Evolutionary conservation across 1,139 yeast species (phyloP).

Genomic region (Debaryomycetaceae sp.): DNA sequence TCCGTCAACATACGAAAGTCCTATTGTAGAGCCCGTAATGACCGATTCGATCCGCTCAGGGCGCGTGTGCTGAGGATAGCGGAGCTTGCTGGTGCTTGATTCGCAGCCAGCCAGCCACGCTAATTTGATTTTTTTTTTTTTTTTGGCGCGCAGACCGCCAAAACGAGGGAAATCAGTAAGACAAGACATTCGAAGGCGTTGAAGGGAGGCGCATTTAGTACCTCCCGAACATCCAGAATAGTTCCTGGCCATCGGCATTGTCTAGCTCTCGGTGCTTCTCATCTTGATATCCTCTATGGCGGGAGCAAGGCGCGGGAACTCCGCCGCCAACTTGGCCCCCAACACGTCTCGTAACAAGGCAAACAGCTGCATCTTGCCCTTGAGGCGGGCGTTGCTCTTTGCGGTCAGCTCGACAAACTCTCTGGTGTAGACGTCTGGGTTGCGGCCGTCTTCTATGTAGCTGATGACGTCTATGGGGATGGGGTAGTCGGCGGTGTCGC

Average conservation of each 20-base stretch:
- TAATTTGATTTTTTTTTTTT: too few relatives aligned
- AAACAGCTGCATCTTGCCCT: constrained; percentile 74
- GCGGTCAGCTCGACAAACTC: constrained; percentile 93
- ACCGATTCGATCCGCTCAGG: too few relatives aligned
- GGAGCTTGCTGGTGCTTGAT: too few relatives aligned
- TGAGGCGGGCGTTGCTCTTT: constrained; percentile 78
- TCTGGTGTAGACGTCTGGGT: constrained; percentile 94
- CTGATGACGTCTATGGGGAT: constrained; percentile 76
- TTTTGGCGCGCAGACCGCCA: too few relatives aligned
- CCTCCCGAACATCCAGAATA: background rate
- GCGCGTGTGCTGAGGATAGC: too few relatives aligned
- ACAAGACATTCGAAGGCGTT: background rate
- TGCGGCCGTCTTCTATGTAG: constrained; percentile 91
- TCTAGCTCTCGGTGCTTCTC: constrained; percentile 14
- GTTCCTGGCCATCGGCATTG: too few relatives aligned
- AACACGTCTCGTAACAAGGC: constrained; percentile 56
- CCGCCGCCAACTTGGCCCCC: constrained; percentile 63
- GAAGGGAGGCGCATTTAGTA: background rate
- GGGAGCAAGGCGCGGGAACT: constrained; percentile 67
- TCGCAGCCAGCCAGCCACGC: too few relatives aligned
- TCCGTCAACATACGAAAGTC: too few relatives aligned
- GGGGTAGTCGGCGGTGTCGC: constrained; percentile 35
- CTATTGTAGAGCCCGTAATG: too few relatives aligned
- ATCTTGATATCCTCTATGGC: constrained; percentile 33
- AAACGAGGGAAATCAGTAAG: background rate